Evolutionary conservation across 2,329 filamentous ascomycete genomes (phyloP), one percentile per base, ranked within the genome.

Genomic region (Microdochium paspali): DNA sequence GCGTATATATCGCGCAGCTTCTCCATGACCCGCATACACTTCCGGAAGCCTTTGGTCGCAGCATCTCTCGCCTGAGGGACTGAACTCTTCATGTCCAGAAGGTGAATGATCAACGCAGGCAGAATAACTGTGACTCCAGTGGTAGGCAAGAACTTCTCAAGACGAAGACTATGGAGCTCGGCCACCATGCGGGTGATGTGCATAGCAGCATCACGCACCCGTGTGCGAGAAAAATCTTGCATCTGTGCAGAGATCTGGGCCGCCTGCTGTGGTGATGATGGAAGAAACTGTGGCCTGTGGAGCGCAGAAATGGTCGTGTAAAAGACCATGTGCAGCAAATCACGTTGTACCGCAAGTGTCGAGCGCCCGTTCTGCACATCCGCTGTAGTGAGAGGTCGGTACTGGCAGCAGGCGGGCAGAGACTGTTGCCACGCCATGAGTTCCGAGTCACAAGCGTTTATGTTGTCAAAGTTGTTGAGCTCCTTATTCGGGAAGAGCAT

Each of bases 291-390:
- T 2, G 91, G 91, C 25, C 91, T 83, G 64, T 96, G 90, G 18
- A 97, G 74, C 3, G 91, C 91, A 46, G 89, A 95, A 18, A 94
- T 77, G 1, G 90, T 94, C 2, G 91, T 94, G 64, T 90, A 87
- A 66, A 94, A 95, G 2, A 95, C 82, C 85, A 96, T 94, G 64
- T 95, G 89, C 30, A 97, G 71, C 20, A 96, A 73, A n/a, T 87
- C 87, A 44, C 87, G 80, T 61, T 95, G 89, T 2, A 95, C 72
- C 0, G 75, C 74, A 45, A 80, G 58, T 7, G 78, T 79, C 3
- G 80, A 73, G 32, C 75, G 73, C 28, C 82, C 82, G 18, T 81
- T 74, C 46, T 78, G 73, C 45, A 80, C 64, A 50, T 83, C 83
- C 48, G 73, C 60, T 12, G 70, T 65, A 28, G 70, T 74, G 20